Evolutionary conservation across 805 yeast genomes (phyloP), one percentile per base, ranked within the genome.

Genomic region (Kurtzmaniella cleridarum): DNA sequence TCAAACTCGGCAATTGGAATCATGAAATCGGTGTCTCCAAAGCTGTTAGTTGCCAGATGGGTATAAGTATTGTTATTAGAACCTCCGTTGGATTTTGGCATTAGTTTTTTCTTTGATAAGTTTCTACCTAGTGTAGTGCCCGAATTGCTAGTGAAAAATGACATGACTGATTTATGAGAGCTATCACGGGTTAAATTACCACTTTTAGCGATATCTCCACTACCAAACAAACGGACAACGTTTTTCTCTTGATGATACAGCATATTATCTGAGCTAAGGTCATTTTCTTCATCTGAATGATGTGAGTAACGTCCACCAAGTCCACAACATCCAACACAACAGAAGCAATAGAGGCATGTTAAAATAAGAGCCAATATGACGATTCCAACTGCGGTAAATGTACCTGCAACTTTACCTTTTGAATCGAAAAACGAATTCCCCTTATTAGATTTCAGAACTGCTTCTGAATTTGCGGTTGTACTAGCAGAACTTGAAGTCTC

Each of bases 321-420:
- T 10, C 51, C 54, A 17, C 39, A 36, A 30, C 39, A 36, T 15
- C 48, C 53, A 24, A 41, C 54, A 44, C 54, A 48, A 33, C 57
- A 52, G 36, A 62, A 75, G 63, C 50, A 72, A 43, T 44, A 73
- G 10, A 76, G 30, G 2, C 81, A 43, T 1, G 68, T 62, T 0
- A 62, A 48, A 1, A 81, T 35, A 1, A 79, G 35, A 1, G 69
- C 69, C 0, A 76, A 49, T 1, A 62, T 74, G 1, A 81, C 79
- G 1, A 87, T 49, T 1, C 90, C 95, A 13, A 87, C 93, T 0
- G 76, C 89, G 2, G 84, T 78, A 60, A 87, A 87, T 0, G 88
- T 84, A 3, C 95, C 96, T 0, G 90, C 95, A 1, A 87, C 93
- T 54, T 82, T 84, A 0, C 91, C 95, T 34, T 76, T 76, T 34